Conservation (phyloP, 1,284 basidiomycete genomes). For the Coniophora puteana region DNA sequence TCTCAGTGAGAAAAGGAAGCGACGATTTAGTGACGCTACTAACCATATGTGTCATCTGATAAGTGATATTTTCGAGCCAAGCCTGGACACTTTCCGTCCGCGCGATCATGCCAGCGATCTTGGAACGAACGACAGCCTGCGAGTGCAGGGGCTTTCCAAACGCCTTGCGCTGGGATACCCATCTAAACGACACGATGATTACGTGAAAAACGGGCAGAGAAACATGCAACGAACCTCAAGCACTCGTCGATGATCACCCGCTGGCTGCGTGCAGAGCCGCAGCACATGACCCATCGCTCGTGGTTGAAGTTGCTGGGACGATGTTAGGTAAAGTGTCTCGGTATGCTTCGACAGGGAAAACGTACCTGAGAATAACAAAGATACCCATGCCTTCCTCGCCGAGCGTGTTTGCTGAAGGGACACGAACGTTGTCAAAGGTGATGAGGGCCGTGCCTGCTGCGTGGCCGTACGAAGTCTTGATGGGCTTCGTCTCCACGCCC, state of each 20-base stretch:
- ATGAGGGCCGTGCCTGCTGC: conserved; percentile 90
- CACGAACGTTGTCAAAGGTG: conserved; percentile 87
- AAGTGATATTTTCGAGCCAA: conserved; percentile 87
- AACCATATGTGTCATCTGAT: conserved; percentile 93
- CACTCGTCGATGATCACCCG: conserved; percentile 76
- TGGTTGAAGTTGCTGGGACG: conserved; percentile 86
- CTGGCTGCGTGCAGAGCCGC: conserved; percentile 68
- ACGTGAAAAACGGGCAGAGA: neutral
- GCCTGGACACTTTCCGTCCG: conserved; percentile 85
- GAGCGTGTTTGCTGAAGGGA: conserved; percentile 83
- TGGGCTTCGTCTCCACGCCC: conserved; percentile 84
- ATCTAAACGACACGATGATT: conserved; percentile 37
- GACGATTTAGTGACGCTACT: conserved; percentile 19
- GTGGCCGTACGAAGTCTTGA: conserved; percentile 88
- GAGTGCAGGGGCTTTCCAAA: conserved; percentile 88
- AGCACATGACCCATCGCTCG: conserved; percentile 84
- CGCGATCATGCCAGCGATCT: conserved; percentile 87
- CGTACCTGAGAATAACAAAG: conserved; percentile 82
- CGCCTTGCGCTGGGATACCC: conserved; percentile 80
- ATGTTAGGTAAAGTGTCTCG: no score
- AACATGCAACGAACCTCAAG: conserved; percentile 62
- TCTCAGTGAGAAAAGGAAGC: conserved; percentile 1
- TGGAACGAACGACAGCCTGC: conserved; percentile 89
- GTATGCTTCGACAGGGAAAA: no score
- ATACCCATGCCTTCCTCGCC: conserved; percentile 86